phyloP scores from a whole-genome alignment of 768 basidiomycete genomes.

The Naematelia encephala region DNA sequence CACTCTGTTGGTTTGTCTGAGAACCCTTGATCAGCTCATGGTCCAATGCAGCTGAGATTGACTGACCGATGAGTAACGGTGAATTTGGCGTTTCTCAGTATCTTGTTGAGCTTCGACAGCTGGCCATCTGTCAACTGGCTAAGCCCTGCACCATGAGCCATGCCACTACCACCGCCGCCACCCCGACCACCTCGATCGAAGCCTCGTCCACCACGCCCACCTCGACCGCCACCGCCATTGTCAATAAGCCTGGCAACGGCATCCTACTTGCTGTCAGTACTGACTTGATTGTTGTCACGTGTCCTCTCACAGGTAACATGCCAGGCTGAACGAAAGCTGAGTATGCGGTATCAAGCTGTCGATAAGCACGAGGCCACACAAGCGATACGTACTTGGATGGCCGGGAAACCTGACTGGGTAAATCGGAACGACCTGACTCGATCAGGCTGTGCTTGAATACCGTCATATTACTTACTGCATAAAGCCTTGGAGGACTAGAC shows the following conservation, averaged over 20 bases:
- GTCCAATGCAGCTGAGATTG: not conserved
- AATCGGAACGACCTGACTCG: slow-evolving; percentile 36
- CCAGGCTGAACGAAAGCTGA: slow-evolving; percentile 48
- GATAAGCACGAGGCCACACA: not conserved
- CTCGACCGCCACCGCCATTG: slow-evolving; percentile 31
- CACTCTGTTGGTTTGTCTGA: slow-evolving; percentile 21
- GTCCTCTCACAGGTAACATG: slow-evolving; percentile 28
- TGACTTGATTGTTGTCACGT: not conserved
- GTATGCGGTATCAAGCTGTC: slow-evolving; percentile 50
- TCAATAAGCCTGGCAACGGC: slow-evolving; percentile 24
- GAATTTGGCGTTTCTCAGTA: slow-evolving; percentile 46
- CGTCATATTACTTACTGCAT: slow-evolving; percentile 32
- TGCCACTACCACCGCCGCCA: slow-evolving; percentile 27
- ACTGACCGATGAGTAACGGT: slow-evolving; percentile 43
- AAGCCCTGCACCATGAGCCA: slow-evolving; percentile 23
- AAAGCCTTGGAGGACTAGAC: slow-evolving; percentile 48
- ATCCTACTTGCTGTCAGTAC: not conserved
- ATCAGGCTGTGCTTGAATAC: not conserved
- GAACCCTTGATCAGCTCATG: not conserved
- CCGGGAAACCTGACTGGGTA: slow-evolving; percentile 33
- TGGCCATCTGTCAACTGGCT: slow-evolving; percentile 19
- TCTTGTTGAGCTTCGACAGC: slow-evolving; percentile 38
- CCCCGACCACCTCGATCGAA: slow-evolving; percentile 40
- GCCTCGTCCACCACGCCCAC: slow-evolving; percentile 33
- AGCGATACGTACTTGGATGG: slow-evolving; percentile 33